Base-by-base conservation (phyloP, 306 rosid species). In the Delonix regia region DNA sequence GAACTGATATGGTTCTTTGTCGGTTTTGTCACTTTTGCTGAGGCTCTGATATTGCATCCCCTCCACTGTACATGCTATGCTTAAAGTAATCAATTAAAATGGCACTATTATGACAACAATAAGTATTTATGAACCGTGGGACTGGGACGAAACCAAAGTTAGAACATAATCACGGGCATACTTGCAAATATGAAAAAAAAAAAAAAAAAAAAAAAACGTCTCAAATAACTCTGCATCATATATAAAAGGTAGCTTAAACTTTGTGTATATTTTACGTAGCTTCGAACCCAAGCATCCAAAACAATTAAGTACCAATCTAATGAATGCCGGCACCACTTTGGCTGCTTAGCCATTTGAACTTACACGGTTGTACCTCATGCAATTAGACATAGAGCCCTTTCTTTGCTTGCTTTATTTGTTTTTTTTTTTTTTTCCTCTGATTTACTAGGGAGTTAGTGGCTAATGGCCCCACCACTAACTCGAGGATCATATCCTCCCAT, bases 211-310 rank as follows among this genome's bases (percentile, higher is more conserved):
- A 30, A 4, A 79, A 78, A 52, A 49, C 77, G 67, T 69, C 38
- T 39, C n/a, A 53, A 79, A 83, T 19, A 67, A 47, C 13, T 48
- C 52, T 67, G 73, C 16, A 24, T 55, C 73, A n/a, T n/a, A n/a
- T n/a, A 47, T 38, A 47, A 65, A 60, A 49, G 47, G 27, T 36
- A 69, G 47, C 39, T 68, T 67, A 56, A 81, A 39, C 60, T 69
- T 30, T 48, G 52, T 6, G 33, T 47, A 44, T 59, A 79, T 49
- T 6, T 18, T 18, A 51, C 7, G 86, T 87, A 75, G 57, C 97
- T 83, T 89, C 63, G 10, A 80, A 76, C 82, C 80, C 12, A 88
- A 90, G 87, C 81, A 83, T 83, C 52, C 73, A 39, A 22, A 71
- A 53, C 65, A 75, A 25, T 12, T 27, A 14, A 56, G 73, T 6